phyloP scores from a whole-genome alignment of 164 flowering plant genomes.

The Taxillus chinensis region DNA sequence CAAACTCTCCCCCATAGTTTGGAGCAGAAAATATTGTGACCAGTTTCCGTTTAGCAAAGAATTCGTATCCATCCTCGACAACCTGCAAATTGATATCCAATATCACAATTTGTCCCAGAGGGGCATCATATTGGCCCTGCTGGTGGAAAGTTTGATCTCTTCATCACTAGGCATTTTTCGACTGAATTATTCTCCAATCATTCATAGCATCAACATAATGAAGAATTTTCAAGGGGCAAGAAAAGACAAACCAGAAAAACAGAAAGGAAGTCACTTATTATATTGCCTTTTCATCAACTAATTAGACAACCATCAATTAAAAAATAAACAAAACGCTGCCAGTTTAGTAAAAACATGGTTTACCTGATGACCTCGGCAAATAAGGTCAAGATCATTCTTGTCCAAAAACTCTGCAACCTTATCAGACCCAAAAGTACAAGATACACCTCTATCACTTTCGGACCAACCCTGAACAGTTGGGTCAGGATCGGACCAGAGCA shows the following conservation, averaged over 20 bases:
- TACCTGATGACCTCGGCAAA: constrained; percentile 56
- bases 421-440: constrained; percentile 42
- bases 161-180: too few relatives aligned
- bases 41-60: constrained; percentile 38
- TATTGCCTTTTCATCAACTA: too few relatives aligned
- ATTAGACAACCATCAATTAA: too few relatives aligned
- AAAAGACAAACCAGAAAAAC: too few relatives aligned
- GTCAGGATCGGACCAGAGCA: constrained; percentile 53
- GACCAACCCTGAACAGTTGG: constrained; percentile 32
- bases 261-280: too few relatives aligned
- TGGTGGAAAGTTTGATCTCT: too few relatives aligned
- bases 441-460: constrained; percentile 42
- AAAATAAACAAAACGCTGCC: too few relatives aligned
- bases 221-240: too few relatives aligned
- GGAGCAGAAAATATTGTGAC: constrained; percentile 54
- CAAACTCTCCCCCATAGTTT: constrained; percentile 47
- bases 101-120: too few relatives aligned
- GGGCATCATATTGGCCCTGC: too few relatives aligned
- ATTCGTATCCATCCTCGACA: constrained; percentile 55
- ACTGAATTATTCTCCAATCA: too few relatives aligned
- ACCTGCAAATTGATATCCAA: constrained; percentile 18
- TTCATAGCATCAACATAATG: too few relatives aligned
- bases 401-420: constrained; percentile 33
- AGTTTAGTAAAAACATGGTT: neutral
- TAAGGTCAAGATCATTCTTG: constrained; percentile 38